Evolutionary conservation across 2,329 filamentous ascomycete species (phyloP), one percentile per base, ranked within the genome.

Genomic region (Fusarium annulatum): DNA sequence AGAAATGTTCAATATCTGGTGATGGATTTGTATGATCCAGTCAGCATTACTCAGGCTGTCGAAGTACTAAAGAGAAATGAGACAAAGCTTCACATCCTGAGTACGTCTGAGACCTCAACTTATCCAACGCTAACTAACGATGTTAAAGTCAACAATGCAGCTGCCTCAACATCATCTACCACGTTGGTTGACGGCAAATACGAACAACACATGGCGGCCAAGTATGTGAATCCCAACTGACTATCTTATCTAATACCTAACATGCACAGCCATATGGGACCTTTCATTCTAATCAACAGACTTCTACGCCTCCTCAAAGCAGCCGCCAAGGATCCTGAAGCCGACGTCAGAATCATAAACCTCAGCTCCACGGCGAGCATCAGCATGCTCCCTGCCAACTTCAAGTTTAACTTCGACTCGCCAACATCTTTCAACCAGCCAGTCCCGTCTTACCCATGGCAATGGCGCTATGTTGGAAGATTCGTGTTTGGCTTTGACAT

Each of bases 301-400:
- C 46, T 49, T 3, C 9, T 30, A 6, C 46, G 19, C 2, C 46
- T 49, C 2, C 46, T 49, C 3, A n/a, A 6, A 16, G 7, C 14
- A 4, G 28, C 46, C 14, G 7, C 7, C 7, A 30, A 5, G 3
- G 14, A 30, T 1, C 0, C 1, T 1, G 0, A 11, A 0, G 19
- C 28, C 7, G 28, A 49, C 7, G 46, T n/a, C 14, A 30, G 46
- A 0, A 21, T 49, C 46, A 2, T 30, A 1, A 48, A 30, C 9
- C 45, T 48, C 4, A n/a, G 45, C 3, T 48, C 45, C 3, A 48
- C 19, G 0, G 45, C 45, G 4, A 30, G 1, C 0, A 48, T 2
- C 3, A 48, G 45, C 14, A 30, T 48, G 26, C 45, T 48, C 0
- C 19, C 46, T 9, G 7, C 19, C 3, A 49, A 0, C 3, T 49